Base-by-base conservation (phyloP, 2,329 filamentous ascomycete genomes). In the Bertia moriformis region DNA sequence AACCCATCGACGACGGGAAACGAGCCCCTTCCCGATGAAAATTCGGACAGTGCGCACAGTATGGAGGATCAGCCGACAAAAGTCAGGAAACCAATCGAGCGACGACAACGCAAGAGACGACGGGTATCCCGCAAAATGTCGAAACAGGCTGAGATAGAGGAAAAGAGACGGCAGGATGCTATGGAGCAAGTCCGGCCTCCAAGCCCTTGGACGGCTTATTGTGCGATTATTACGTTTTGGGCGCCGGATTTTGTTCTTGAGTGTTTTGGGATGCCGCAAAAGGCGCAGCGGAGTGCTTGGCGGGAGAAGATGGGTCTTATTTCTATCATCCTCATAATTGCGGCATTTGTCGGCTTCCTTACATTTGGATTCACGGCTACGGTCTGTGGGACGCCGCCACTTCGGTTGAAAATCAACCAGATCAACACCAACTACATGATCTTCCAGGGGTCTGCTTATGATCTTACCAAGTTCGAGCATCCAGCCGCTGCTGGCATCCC, bases 231-330 rank as follows among this genome's bases (percentile, higher is more conserved):
- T 47, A 98, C 91, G 0, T 95, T 96, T 52, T 96, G 91, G 88
- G 83, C 77, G 42, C 91, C 91, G 1, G 80, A 87, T 54, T 83
- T 89, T 44, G 61, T 95, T 19, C 66, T 98, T 40, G 74, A 71
- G 47, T 93, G 85, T 59, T 91, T 87, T 51, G 87, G 88, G 29
- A 93, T 83, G 67, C 76, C 78, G 4, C 71, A 83, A 36, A 91
- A 83, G 58, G 86, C 81, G 14, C 86, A 96, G 58, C 82, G 87
- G 54, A 74, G 86, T 51, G 91, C 91, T 2, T 98, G 91, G 91
- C 76, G 91, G 47, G 91, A 98, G 57, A 98, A 98, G 69, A 93
- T 98, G 68, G 91, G 91, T 2, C 64, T 98, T 42, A 84, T 95
- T 62, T 94, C 88, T 61, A 78, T 98, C 53, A 98, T 98, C 54